Evolutionary conservation across 1,139 yeast species (phyloP).

Genomic region (Scheffersomyces titani): DNA sequence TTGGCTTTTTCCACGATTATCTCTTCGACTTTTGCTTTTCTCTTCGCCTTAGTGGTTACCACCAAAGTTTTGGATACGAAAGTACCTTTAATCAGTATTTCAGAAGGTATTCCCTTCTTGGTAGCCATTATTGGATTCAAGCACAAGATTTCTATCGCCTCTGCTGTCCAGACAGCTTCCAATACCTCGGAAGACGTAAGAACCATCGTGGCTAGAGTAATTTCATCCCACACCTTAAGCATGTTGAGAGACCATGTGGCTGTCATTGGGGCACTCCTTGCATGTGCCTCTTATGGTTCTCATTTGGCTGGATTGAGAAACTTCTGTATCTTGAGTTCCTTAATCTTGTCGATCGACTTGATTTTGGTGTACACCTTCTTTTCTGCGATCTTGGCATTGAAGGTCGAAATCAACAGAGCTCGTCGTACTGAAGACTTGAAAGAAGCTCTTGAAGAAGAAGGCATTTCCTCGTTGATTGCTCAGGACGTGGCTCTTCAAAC

Average conservation of each 20-base stretch:
- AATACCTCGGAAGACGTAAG: slow-evolving; percentile 42
- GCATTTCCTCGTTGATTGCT: slow-evolving; percentile 73
- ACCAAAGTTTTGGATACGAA: slow-evolving; percentile 53
- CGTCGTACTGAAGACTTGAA: slow-evolving; percentile 81
- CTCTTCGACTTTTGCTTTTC: slow-evolving; percentile 83
- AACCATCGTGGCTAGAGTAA: slow-evolving; percentile 56
- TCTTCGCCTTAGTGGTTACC: slow-evolving; percentile 76
- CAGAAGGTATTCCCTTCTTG: slow-evolving; percentile 92
- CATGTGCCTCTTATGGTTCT: slow-evolving; percentile 68
- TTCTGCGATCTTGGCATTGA: slow-evolving; percentile 82
- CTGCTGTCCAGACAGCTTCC: slow-evolving; percentile 52
- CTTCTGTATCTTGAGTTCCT: slow-evolving; percentile 77
- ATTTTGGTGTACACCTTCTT: slow-evolving; percentile 79
- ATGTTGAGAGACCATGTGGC: slow-evolving; percentile 79
- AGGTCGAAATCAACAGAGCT: slow-evolving; percentile 86
- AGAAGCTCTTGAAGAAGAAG: slow-evolving; percentile 91
- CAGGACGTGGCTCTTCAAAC: slow-evolving; percentile 59
- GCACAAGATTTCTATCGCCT: slow-evolving; percentile 77
- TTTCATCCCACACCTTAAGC: slow-evolving; percentile 65
- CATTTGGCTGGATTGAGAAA: slow-evolving; percentile 76
- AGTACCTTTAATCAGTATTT: slow-evolving; percentile 73
- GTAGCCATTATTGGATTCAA: slow-evolving; percentile 94
- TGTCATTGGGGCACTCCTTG: slow-evolving; percentile 71
- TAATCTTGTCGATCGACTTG: slow-evolving; percentile 73
- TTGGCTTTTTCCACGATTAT: slow-evolving; percentile 79